A percentile compares a stretch with the other conserved stretches of the same genome.
phyloP scores from a whole-genome alignment of 192 early-diverging fungal genomes.

The Coemansia sp. region DNA sequence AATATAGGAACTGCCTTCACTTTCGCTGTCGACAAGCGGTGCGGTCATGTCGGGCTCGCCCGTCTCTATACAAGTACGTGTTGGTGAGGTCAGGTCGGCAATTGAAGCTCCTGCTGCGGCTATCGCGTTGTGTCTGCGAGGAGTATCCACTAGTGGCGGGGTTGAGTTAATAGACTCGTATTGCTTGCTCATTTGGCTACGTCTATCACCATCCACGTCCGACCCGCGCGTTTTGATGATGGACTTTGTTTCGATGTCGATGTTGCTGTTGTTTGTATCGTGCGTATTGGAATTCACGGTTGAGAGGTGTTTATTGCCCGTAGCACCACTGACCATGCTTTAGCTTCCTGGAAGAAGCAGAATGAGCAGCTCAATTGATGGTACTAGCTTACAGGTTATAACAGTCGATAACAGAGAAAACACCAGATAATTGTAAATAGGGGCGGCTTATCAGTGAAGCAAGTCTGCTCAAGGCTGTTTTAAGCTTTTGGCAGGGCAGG shows the following conservation, averaged over 20 bases:
- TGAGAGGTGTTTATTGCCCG: conserved; percentile 19
- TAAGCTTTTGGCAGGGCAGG: too few relatives aligned
- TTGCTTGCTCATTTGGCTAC: conserved; percentile 11
- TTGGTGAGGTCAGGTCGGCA: conserved; percentile 16
- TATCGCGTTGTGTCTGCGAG: conserved; percentile 10
- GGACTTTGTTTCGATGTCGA: not conserved
- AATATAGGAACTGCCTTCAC: not conserved
- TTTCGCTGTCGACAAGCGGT: conserved; percentile 5
- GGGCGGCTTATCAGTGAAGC: too few relatives aligned
- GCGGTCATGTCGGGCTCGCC: conserved; percentile 3
- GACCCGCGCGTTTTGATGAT: too few relatives aligned
- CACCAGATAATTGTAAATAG: not conserved
- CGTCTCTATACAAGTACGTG: conserved; percentile 6
- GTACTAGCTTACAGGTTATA: too few relatives aligned
- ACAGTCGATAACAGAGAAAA: too few relatives aligned
- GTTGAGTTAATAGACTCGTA: conserved; percentile 36
- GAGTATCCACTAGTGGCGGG: conserved; percentile 24
- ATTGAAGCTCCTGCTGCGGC: conserved; percentile 24
- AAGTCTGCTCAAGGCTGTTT: too few relatives aligned
- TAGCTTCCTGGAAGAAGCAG: not conserved
- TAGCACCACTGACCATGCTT: conserved; percentile 23
- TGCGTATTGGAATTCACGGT: conserved; percentile 11
- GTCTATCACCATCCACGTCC: not conserved
- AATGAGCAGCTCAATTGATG: not conserved
- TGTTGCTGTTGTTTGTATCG: not conserved